Evolutionary conservation across 148 eudicot genomes (phyloP), one percentile per base, ranked within the genome.

Genomic region (Vaccinium macrocarpon): DNA sequence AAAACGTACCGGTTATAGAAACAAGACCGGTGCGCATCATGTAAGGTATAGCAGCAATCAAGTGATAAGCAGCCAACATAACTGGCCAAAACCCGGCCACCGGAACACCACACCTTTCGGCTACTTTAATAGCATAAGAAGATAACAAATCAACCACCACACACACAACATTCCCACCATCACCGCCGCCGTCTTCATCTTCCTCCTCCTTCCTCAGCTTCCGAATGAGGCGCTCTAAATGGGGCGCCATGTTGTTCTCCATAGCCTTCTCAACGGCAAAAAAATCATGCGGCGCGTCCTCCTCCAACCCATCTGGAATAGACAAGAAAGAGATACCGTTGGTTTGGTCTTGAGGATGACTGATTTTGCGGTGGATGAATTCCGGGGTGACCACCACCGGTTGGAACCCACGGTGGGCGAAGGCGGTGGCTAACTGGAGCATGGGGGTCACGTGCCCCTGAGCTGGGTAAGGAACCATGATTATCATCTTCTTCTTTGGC

Each of bases 61-160:
- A 75, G 2, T 82, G 85, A 72, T 91, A 95, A n/a, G 92, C 84
- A 74, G 93, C 91, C 0, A 89, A 76, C 96, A 93, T 94, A 38
- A 91, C 98, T 0, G 98, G 92, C 98, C 98, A 95, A 77, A 92
- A 94, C 35, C 98, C 98, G 6, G 88, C 95, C 11, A 89, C 89
- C 11, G 78, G 76, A 8, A 91, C 84, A 2, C 92, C 91, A 56
- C 86, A 77, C 15, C 80, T 80, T 7, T 61, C 50, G 10, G 87
- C 97, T 14, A 95, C 97, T 35, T 85, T 82, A 11, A 95, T 79
- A 1, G 96, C 96, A 89, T 90, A 92, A 14, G 98, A 95, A 16
- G 92, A 95, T 49, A 90, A 84, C 55, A 90, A 81, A 64, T 90
- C 92, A 21, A 86, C 88, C 68, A 90, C 86, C 82, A 90, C 23